Conservation (phyloP, 176 grass and related monocot genomes). For the Sorghum bicolor region DNA sequence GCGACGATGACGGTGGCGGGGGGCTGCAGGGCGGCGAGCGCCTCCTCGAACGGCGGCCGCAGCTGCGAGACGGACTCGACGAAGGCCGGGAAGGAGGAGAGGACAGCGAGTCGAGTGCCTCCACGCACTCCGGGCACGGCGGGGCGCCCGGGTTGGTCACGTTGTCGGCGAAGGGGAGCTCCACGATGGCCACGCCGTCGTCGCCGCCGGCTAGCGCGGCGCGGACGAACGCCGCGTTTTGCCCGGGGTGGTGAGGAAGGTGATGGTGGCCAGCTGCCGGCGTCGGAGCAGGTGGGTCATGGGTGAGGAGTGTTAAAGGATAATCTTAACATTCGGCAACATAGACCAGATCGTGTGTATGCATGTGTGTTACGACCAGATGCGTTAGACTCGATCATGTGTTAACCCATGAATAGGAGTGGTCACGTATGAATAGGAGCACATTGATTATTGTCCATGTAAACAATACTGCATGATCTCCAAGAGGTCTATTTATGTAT, state of each 20-base stretch:
- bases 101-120: neutral
- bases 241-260: conserved; percentile 36
- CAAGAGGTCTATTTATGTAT: too few relatives aligned
- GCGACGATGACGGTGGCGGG: conserved; percentile 7
- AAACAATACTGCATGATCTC: too few relatives aligned
- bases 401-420: too few relatives aligned
- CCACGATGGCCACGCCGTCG: conserved; percentile 1
- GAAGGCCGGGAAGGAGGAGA: conserved; percentile 7
- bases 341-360: too few relatives aligned
- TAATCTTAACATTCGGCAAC: too few relatives aligned
- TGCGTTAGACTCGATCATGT: too few relatives aligned
- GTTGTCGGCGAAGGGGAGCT: conserved; percentile 18
- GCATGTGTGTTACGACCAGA: too few relatives aligned
- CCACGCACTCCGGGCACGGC: neutral
- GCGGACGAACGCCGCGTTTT: conserved; percentile 34
- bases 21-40: conserved; percentile 4
- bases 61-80: conserved; percentile 15
- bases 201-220: conserved; percentile 16
- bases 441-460: too few relatives aligned
- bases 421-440: too few relatives aligned
- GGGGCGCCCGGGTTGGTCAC: too few relatives aligned
- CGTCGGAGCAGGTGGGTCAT: conserved; percentile 13
- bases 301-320: too few relatives aligned
- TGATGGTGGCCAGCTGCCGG: conserved; percentile 21
- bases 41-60: conserved; percentile 36